Percentiles rank a stretch among this genome's conserved stretches.
phyloP scores from a whole-genome alignment of 2,329 filamentous ascomycete genomes.

The Xylaria sp. region DNA sequence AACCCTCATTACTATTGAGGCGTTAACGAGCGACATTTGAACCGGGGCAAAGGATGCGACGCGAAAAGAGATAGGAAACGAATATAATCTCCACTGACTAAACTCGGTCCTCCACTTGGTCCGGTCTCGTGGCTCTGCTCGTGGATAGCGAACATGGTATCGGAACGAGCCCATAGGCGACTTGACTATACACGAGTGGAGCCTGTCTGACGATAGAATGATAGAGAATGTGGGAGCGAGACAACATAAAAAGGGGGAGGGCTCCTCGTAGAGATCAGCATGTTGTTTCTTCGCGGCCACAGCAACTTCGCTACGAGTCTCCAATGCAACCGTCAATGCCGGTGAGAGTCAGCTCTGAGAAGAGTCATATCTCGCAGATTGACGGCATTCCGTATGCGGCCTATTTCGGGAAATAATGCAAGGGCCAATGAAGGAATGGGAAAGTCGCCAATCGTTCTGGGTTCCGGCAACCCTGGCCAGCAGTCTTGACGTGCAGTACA shows the following conservation, averaged over 20 bases:
- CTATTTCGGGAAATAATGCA: slow-evolving; percentile 28
- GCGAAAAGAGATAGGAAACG: slow-evolving; percentile 2
- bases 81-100: slow-evolving; percentile 26
- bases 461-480: slow-evolving; percentile 16
- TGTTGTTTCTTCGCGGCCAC: slow-evolving; percentile 18
- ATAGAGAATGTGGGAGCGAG: slow-evolving; percentile 21
- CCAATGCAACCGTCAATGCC: background rate
- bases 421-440: slow-evolving; percentile 31
- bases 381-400: slow-evolving; percentile 22
- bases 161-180: slow-evolving; percentile 23
- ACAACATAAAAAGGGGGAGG: slow-evolving; percentile 37
- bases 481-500: slow-evolving; percentile 15
- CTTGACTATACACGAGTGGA: slow-evolving; percentile 24
- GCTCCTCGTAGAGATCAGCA: slow-evolving; percentile 26
- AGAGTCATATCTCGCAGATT: slow-evolving; percentile 9
- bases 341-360: slow-evolving; percentile 19
- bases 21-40: background rate
- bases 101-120: slow-evolving; percentile 35
- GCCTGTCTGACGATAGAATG: slow-evolving; percentile 16
- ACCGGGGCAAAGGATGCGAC: slow-evolving; percentile 1
- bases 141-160: slow-evolving; percentile 23
- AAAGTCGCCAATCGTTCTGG: slow-evolving; percentile 14
- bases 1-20: background rate
- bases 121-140: slow-evolving; percentile 22
- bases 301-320: slow-evolving; percentile 14